Percentiles rank a stretch among this genome's conserved stretches.
These are phyloP conservation scores for Apiotrichum porosum DNA, from an alignment of 1,284 basidiomycete genomes.

Conservation along the genomic window DNA sequence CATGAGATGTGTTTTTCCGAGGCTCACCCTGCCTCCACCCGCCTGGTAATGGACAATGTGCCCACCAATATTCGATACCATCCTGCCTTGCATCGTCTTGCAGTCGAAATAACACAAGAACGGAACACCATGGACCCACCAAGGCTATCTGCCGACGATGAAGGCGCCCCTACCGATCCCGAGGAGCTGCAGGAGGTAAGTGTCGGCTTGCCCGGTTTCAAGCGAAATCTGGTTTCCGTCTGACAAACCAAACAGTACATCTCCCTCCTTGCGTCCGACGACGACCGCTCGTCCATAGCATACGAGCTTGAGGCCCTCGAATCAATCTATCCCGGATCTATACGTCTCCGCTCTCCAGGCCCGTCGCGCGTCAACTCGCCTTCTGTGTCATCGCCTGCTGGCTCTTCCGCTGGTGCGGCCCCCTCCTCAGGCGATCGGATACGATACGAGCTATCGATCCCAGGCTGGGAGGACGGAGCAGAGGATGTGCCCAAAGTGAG, in stretches of 20 bases:
- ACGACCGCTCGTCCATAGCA: constrained; percentile 33
- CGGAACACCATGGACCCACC: too few species aligned
- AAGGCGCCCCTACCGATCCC: neutral
- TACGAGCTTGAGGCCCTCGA: constrained; percentile 60
- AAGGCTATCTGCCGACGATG: too few species aligned
- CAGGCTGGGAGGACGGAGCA: constrained; percentile 48
- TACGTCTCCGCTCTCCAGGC: constrained; percentile 44
- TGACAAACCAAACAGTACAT: constrained; percentile 30
- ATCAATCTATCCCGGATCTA: constrained; percentile 70
- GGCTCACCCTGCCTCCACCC: too few species aligned
- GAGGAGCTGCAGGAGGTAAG: constrained; percentile 5
- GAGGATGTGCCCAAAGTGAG: constrained; percentile 53
- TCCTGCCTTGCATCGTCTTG: too few species aligned
- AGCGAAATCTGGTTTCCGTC: too few species aligned
- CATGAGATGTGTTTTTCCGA: too few species aligned
- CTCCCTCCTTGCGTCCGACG: constrained; percentile 28
- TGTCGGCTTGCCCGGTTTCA: neutral
- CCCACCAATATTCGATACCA: too few species aligned
- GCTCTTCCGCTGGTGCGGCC: neutral
- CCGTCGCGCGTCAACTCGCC: constrained; percentile 1
- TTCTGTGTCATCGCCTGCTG: neutral
- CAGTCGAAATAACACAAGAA: too few species aligned
- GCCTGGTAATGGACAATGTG: too few species aligned
- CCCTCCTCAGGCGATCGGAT: constrained; percentile 46
- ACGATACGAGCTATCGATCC: constrained; percentile 62